Percentiles rank a stretch among this genome's conserved stretches.
These are phyloP conservation scores for Pseudocercospora fuligena DNA, from an alignment of 2,329 filamentous ascomycete species.

Conservation along the genomic window DNA sequence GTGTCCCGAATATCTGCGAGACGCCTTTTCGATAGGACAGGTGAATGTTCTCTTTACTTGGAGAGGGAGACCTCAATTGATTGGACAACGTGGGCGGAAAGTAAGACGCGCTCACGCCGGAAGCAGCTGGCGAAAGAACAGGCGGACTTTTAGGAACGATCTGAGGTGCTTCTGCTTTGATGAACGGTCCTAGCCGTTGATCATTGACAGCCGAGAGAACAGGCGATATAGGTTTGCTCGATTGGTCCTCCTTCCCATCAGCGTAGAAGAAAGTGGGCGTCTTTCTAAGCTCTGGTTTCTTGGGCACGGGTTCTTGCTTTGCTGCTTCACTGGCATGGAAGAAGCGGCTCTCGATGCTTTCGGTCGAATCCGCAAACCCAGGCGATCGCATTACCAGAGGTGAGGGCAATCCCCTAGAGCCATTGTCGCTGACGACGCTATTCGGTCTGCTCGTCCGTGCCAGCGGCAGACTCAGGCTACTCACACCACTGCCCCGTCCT, in stretches of 20 bases:
- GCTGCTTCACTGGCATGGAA: slow-evolving; percentile 84
- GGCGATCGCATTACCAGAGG: slow-evolving; percentile 44
- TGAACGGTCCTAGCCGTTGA: slow-evolving; percentile 31
- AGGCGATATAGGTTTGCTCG: slow-evolving; percentile 41
- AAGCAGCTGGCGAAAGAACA: slow-evolving; percentile 39
- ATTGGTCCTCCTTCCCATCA: slow-evolving; percentile 52
- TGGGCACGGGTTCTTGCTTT: slow-evolving; percentile 37
- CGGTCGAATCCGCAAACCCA: slow-evolving; percentile 29
- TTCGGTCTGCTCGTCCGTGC: slow-evolving; percentile 40
- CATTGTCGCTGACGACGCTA: slow-evolving; percentile 43
- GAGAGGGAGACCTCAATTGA: slow-evolving; percentile 48
- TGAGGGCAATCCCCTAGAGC: slow-evolving; percentile 29
- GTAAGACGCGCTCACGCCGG: slow-evolving; percentile 39
- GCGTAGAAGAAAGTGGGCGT: slow-evolving; percentile 57
- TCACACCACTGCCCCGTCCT: slow-evolving; percentile 25
- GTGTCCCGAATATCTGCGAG: slow-evolving; percentile 51
- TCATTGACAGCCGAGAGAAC: slow-evolving; percentile 42
- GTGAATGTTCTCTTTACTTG: slow-evolving; percentile 54
- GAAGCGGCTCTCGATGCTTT: slow-evolving; percentile 68
- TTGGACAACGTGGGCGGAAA: slow-evolving; percentile 35
- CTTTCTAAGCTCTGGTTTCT: slow-evolving; percentile 49
- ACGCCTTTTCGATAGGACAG: slow-evolving; percentile 56
- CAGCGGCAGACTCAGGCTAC: slow-evolving; percentile 26
- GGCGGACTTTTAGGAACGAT: slow-evolving; percentile 34
- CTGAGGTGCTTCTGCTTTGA: slow-evolving; percentile 25